phyloP scores from a whole-genome alignment of 2,329 filamentous ascomycete genomes.

The Canariomyces notabilis region DNA sequence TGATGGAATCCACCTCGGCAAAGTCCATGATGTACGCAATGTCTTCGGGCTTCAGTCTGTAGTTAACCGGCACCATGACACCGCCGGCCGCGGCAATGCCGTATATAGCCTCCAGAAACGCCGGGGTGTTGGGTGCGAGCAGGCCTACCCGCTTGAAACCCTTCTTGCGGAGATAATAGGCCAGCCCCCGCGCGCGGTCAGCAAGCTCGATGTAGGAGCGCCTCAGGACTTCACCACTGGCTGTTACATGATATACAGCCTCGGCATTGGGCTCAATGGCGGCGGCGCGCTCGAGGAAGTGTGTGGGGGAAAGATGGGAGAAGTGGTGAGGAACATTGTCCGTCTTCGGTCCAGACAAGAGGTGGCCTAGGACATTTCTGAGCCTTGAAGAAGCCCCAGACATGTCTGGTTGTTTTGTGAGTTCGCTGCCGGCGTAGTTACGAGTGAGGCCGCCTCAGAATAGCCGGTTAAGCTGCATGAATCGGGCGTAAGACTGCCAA shows the following conservation, averaged over 20 bases:
- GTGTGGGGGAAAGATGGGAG: slow-evolving; percentile 79
- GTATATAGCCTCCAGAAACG: slow-evolving; percentile 86
- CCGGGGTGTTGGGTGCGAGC: slow-evolving; percentile 86
- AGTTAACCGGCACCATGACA: slow-evolving; percentile 64
- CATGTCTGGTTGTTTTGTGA: slow-evolving; percentile 12
- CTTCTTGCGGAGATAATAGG: slow-evolving; percentile 78
- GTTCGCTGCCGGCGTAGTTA: neutral
- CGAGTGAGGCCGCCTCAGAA: neutral
- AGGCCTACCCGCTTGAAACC: slow-evolving; percentile 75
- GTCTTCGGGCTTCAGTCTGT: slow-evolving; percentile 71
- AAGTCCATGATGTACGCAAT: slow-evolving; percentile 87
- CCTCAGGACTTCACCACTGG: slow-evolving; percentile 67
- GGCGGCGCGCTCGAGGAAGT: slow-evolving; percentile 76
- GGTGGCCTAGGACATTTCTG: slow-evolving; percentile 25
- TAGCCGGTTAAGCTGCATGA: neutral
- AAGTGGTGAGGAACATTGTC: slow-evolving; percentile 58
- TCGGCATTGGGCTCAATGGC: slow-evolving; percentile 80
- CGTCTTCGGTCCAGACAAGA: slow-evolving; percentile 35
- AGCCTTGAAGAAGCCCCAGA: slow-evolving; percentile 23
- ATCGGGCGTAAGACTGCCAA: neutral
- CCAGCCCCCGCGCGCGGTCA: slow-evolving; percentile 79
- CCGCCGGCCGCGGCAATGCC: slow-evolving; percentile 78
- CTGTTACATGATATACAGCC: slow-evolving; percentile 80
- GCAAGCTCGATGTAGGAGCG: slow-evolving; percentile 77
- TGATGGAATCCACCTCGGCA: slow-evolving; percentile 78